Base-by-base conservation (phyloP, 352 stramenopile species). In the Elongisporangium prolatum region DNA sequence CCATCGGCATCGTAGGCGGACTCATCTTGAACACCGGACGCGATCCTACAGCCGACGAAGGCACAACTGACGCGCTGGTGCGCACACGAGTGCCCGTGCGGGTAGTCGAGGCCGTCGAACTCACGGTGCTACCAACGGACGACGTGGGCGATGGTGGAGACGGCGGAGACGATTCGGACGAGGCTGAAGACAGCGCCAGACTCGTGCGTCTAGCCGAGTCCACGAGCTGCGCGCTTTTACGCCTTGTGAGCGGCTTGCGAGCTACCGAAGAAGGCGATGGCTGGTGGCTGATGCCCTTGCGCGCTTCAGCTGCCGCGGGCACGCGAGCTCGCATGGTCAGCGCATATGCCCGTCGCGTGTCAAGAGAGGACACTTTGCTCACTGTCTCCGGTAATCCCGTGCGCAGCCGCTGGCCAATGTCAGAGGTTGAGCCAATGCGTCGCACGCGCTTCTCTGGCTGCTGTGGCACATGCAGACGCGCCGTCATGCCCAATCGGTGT, bases 121-220 rank as follows among this genome's bases (percentile, higher is more conserved):
- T 44, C 34, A 44, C 34, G 34, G 34, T 44, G 34, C 34, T 44
- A 13, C 34, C 34, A 7, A 44, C 34, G 13, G 50, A 52, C 6
- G 69, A 71, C 37, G 71, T 72, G n/a, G 74, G 61, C 0, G 68
- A 69, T 10, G 56, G 37, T 20, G 22, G 47, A 21, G 49, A 50
- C 13, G 44, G 28, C n/a, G 60, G 57, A 40, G 75, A 79, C 18
- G 71, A 75, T 18, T 75, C 68, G 2, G 75, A 83, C 51, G 75
- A 84, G 20, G 52, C 71, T 34, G 74, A 84, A 37, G 75, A 86
- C 62, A 78, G 71, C 11, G 75, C 68, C 8, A 86, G 60, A 58
- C 73, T 86, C 51, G 62, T 80, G 47, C 75, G 75, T 25, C 55
- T 72, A 1, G 59, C 14, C 3, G 47, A 60, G 18, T 65, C 68